Evolutionary conservation across 805 yeast genomes (phyloP).

Genomic region (Brettanomyces bruxellensis): DNA sequence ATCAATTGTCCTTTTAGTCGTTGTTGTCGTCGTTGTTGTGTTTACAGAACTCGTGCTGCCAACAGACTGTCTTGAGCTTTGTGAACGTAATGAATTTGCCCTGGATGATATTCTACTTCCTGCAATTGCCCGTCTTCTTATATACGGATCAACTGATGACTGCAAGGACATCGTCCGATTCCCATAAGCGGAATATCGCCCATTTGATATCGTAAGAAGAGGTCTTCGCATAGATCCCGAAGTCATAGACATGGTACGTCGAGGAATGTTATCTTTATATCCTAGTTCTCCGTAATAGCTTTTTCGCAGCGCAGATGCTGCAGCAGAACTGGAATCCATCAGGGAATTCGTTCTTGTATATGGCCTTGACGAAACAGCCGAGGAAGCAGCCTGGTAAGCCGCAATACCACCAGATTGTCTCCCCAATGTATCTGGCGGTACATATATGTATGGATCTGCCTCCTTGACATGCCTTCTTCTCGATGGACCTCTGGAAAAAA

Average conservation of each 20-base stretch:
- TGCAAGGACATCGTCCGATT: conserved; percentile 4
- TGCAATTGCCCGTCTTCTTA: not conserved
- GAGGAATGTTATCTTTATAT: conserved; percentile 2
- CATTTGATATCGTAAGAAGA: conserved; percentile 6
- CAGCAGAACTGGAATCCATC: conserved; percentile 23
- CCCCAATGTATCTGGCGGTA: not conserved
- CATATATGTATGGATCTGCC: conserved; percentile 18
- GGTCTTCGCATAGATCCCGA: conserved; percentile 16
- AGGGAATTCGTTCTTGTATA: not conserved
- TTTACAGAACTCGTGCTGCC: conserved; percentile 10
- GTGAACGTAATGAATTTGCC: conserved; percentile 17
- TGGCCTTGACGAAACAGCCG: conserved; percentile 1
- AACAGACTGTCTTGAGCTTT: conserved; percentile 15
- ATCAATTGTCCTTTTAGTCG: conserved; percentile 13
- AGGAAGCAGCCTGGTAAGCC: conserved; percentile 3
- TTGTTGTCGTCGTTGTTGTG: conserved; percentile 23
- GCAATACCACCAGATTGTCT: not conserved
- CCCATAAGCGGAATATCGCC: not conserved
- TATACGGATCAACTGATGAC: conserved; percentile 1
- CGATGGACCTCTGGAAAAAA: conserved; percentile 3
- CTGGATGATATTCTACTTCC: conserved; percentile 8
- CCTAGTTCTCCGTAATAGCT: conserved; percentile 6
- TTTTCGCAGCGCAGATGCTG: conserved; percentile 23
- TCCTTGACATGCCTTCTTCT: conserved; percentile 14
- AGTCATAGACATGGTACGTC: conserved; percentile 25